Percentiles rank a stretch among this genome's conserved stretches.
Evolutionary conservation across 2,329 filamentous ascomycete genomes (phyloP).

Genomic region (Huntiella savannae): DNA sequence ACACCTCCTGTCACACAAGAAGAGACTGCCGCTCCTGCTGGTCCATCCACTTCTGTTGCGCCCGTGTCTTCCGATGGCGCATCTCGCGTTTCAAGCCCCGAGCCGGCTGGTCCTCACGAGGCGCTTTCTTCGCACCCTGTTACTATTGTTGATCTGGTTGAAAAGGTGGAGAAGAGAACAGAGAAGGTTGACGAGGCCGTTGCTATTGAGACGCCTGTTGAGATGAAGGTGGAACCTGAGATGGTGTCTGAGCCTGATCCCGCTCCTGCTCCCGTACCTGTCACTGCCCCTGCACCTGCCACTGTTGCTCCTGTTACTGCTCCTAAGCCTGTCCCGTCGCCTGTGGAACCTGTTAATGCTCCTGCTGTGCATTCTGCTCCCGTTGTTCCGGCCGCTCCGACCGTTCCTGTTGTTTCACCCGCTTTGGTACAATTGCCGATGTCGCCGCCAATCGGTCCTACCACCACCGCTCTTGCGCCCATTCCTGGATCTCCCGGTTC

Average conservation of each 20-base stretch:
- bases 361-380: background rate
- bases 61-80: background rate
- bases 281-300: background rate
- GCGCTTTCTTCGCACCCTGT: conserved; percentile 4
- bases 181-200: too few relatives aligned
- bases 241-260: background rate
- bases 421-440: background rate
- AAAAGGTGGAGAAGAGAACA: too few relatives aligned
- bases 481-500: conserved; percentile 11
- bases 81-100: background rate
- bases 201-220: too few relatives aligned
- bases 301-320: background rate
- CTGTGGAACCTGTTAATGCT: background rate
- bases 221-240: background rate
- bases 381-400: background rate
- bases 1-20: too few relatives aligned
- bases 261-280: background rate
- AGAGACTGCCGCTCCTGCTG: background rate
- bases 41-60: background rate
- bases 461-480: background rate
- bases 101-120: background rate
- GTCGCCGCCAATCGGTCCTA: background rate
- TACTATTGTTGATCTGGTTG: background rate
- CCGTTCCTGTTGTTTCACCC: background rate
- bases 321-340: background rate